Conservation (phyloP, 208 protist genomes). For the Jaenimonas drosophilae region DNA sequence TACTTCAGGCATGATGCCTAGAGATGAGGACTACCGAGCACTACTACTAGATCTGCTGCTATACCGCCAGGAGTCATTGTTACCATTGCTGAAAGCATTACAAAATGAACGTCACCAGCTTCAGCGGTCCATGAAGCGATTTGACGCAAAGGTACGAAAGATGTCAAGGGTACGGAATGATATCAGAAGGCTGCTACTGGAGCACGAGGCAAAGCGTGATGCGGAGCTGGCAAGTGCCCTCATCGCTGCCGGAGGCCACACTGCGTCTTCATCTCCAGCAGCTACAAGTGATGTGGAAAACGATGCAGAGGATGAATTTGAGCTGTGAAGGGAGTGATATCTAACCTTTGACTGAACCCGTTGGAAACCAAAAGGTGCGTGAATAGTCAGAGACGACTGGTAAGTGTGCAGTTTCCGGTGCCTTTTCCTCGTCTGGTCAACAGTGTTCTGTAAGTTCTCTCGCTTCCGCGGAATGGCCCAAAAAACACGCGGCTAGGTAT, state of each 20-base stretch:
- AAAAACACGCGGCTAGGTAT: too few relatives aligned
- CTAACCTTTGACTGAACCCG: too few relatives aligned
- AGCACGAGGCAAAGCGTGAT: slow-evolving; percentile 12
- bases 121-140: slow-evolving; percentile 19
- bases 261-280: not conserved
- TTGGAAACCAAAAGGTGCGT: too few relatives aligned
- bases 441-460: too few relatives aligned
- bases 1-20: not conserved
- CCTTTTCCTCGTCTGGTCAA: too few relatives aligned
- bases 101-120: slow-evolving; percentile 35
- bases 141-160: slow-evolving; percentile 50
- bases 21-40: slow-evolving; percentile 48
- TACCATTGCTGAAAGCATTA: slow-evolving; percentile 44
- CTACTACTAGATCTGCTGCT: slow-evolving; percentile 63
- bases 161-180: slow-evolving; percentile 56
- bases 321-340: too few relatives aligned
- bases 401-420: too few relatives aligned
- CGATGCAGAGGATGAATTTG: too few relatives aligned
- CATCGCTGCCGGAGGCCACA: too few relatives aligned
- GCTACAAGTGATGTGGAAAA: not conserved
- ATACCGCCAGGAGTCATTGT: slow-evolving; percentile 59
- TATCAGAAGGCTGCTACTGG: slow-evolving; percentile 30
- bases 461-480: too few relatives aligned
- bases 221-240: slow-evolving; percentile 3
- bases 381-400: too few relatives aligned